phyloP scores from a whole-genome alignment of 352 stramenopile genomes.

The Pythium phragmitis region DNA sequence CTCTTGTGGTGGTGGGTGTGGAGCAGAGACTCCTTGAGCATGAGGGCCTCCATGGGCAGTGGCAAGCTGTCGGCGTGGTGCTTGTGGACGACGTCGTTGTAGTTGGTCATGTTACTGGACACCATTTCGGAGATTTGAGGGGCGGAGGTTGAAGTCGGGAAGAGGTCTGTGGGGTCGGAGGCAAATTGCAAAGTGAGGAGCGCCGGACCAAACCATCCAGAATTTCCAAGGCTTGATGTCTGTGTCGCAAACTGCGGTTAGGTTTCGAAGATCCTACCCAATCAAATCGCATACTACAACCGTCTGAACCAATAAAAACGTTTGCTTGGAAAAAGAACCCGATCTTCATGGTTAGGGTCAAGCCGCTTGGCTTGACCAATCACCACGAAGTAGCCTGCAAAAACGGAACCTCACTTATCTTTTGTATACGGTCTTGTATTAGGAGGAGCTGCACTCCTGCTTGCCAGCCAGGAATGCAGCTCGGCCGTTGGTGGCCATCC shows the following conservation, averaged over 20 bases:
- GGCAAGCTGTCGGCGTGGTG: constrained; percentile 5
- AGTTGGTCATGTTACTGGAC: constrained; percentile 17
- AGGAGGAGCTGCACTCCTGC: neutral
- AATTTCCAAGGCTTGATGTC: constrained; percentile 1
- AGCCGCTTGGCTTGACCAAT: neutral
- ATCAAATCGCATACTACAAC: neutral
- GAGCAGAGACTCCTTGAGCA: constrained; percentile 49
- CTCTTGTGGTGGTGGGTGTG: constrained; percentile 25
- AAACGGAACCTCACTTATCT: constrained; percentile 9
- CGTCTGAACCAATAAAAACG: neutral
- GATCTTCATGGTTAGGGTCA: neutral
- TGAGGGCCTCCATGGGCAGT: constrained; percentile 35
- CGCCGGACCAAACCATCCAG: neutral
- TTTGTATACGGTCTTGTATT: constrained; percentile 10
- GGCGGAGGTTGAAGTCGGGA: neutral
- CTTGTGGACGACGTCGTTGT: constrained; percentile 19
- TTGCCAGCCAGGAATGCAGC: neutral
- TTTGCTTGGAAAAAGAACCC: constrained; percentile 6
- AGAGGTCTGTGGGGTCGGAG: neutral
- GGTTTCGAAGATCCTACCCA: neutral
- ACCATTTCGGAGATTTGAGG: constrained; percentile 11
- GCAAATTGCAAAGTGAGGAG: constrained; percentile 15
- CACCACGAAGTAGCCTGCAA: neutral
- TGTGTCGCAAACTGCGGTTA: constrained; percentile 3
- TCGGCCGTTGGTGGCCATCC: no score